phyloP scores from a whole-genome alignment of 768 basidiomycete species.

The Vararia minispora region DNA sequence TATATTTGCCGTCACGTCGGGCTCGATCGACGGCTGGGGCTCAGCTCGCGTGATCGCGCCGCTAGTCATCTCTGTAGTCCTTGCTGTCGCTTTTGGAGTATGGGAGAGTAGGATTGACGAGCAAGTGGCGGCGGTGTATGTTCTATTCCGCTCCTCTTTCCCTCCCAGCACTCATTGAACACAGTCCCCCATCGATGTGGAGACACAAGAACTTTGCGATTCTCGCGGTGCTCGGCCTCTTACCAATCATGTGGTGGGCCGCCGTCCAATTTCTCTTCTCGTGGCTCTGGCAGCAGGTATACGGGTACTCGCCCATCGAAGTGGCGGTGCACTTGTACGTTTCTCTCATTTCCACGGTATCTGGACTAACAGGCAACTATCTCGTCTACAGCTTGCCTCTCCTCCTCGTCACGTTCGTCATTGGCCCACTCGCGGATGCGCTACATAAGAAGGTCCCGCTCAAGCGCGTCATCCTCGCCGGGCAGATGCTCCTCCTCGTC shows the following conservation, averaged over 20 bases:
- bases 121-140: slow-evolving; percentile 23
- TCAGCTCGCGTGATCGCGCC: slow-evolving; percentile 30
- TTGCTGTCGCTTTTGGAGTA: slow-evolving; percentile 30
- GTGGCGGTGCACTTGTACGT: slow-evolving; percentile 28
- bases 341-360: not conserved
- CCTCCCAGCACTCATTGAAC: not conserved
- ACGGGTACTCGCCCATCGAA: slow-evolving; percentile 25
- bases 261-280: slow-evolving; percentile 24
- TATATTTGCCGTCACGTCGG: slow-evolving; percentile 27
- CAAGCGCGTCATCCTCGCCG: slow-evolving; percentile 37
- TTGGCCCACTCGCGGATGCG: slow-evolving; percentile 29
- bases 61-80: slow-evolving; percentile 28
- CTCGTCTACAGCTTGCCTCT: slow-evolving; percentile 16
- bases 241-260: slow-evolving; percentile 31
- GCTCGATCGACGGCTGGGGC: slow-evolving; percentile 30
- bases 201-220: slow-evolving; percentile 28
- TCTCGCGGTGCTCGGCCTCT: slow-evolving; percentile 23
- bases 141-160: no score
- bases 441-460: slow-evolving; percentile 19
- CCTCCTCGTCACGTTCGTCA: slow-evolving; percentile 30
- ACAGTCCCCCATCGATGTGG: slow-evolving; percentile 26
- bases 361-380: not conserved
- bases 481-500: slow-evolving; percentile 25
- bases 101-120: slow-evolving; percentile 27
- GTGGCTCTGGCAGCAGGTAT: slow-evolving; percentile 24